Percentiles rank a stretch among this genome's conserved stretches.
phyloP scores from a whole-genome alignment of 768 basidiomycete species.

The Calocybe cyanea region DNA sequence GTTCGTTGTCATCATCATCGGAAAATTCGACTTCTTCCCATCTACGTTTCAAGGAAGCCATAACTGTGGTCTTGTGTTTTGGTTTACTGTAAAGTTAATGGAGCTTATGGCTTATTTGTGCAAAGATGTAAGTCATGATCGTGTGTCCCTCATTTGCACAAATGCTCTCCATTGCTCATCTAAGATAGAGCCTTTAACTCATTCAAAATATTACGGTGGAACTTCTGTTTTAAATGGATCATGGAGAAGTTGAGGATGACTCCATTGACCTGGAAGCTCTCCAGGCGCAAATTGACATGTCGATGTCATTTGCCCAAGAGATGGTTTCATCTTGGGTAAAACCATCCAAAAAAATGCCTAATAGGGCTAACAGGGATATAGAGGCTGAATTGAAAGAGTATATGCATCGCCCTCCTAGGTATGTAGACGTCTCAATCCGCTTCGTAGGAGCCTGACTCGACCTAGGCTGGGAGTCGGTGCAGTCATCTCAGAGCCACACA shows the following conservation, averaged over 20 bases:
- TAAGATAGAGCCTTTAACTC: conserved; percentile 3
- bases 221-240: conserved; percentile 17
- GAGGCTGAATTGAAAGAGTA: conserved; percentile 63
- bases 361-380: conserved; percentile 31
- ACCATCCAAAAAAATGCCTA: conserved; percentile 39
- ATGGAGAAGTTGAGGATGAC: conserved; percentile 38
- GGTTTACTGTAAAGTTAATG: too few species aligned
- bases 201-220: not conserved
- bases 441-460: conserved; percentile 2
- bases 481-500: conserved; percentile 44
- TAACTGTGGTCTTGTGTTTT: not conserved
- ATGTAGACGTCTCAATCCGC: conserved; percentile 10
- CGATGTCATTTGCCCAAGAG: conserved; percentile 72
- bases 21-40: conserved; percentile 44
- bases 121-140: not conserved
- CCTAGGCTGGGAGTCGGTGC: conserved; percentile 76
- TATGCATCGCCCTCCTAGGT: conserved; percentile 72
- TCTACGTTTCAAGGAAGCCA: conserved; percentile 51
- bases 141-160: too few species aligned
- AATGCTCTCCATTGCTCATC: too few species aligned
- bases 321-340: conserved; percentile 78
- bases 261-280: conserved; percentile 62
- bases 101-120: not conserved
- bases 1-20: conserved; percentile 59
- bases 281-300: conserved; percentile 80